Evolutionary conservation across 495 filamentous ascomycete species (phyloP), one percentile per base, ranked within the genome.

Genomic region (Diplogelasinospora grovesii): DNA sequence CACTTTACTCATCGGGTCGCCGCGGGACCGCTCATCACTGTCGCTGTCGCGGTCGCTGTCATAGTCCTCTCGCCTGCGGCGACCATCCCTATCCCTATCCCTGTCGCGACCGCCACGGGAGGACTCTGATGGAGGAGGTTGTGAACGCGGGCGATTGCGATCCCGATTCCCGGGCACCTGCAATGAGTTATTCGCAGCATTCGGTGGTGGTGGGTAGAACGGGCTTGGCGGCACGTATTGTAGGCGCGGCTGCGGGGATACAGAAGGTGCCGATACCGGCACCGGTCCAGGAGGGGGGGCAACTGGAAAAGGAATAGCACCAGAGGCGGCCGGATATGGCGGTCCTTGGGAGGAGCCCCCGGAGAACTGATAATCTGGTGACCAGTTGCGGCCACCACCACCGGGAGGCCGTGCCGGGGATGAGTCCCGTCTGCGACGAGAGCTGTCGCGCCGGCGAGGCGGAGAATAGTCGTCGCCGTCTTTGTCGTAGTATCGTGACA

Each of bases 1-100:
- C 6, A 61, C 57, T 36, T 60, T 60, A 24, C 51, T 42, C 2
- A 59, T 29, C 0, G 61, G 52, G 25, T 10, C 32, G 5, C 20
- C 1, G 26, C 18, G 31, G 19, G 8, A 15, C 19, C 32, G 36
- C 21, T 16, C 14, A 23, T 23, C 6, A 10, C 15, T n/a, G 38
- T 22, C 4, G 23, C 10, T 16, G 3, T 20, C 22, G 19, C 8
- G 7, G 21, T 24, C 34, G 34, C 23, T 8, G 30, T 16, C 30
- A 4, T 14, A 3, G 22, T 38, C 22, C 5, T 7, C 18, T 29
- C n/a, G 14, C 14, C 30, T 24, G 39, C 27, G 13, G 18, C n/a
- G 30, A 44, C 11, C 29, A 16, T 20, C 21, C 29, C n/a, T 25
- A 16, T 30, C 30, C 30, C 19, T 4, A 10, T 9, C 22, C 13